These are phyloP conservation scores for Curvularia verruculosa DNA, from an alignment of 2,329 filamentous ascomycete species.

Conservation along the genomic window DNA sequence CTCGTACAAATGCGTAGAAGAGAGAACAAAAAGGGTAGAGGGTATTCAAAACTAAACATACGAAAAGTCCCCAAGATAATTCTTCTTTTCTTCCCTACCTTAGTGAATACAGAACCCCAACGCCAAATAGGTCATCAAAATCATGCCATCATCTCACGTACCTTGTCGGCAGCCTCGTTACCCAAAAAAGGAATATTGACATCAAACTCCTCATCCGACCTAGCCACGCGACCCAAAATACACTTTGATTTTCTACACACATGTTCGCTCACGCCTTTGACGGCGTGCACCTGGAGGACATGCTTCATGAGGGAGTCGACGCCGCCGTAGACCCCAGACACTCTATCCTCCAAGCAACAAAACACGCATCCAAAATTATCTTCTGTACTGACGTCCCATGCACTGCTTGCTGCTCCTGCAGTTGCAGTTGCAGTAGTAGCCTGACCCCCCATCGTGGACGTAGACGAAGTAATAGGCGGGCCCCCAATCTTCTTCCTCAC, in stretches of 20 bases:
- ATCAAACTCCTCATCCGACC: conserved; percentile 45
- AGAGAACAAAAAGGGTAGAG: too few species aligned
- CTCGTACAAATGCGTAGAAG: too few species aligned
- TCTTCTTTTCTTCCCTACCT: too few species aligned
- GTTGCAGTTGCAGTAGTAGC: too few species aligned
- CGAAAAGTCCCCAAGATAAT: too few species aligned
- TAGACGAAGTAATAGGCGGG: too few species aligned
- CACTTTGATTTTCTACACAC: conserved; percentile 42
- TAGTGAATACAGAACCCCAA: neutral
- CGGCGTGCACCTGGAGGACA: conserved; percentile 45
- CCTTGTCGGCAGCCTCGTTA: too few species aligned
- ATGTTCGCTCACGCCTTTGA: conserved; percentile 31
- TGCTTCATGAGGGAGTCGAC: conserved; percentile 51
- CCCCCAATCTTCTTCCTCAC: conserved; percentile 20
- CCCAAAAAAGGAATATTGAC: conserved; percentile 38
- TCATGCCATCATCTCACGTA: too few species aligned
- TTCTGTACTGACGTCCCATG: conserved; percentile 4
- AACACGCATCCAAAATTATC: conserved; percentile 48
- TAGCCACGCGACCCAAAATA: conserved; percentile 45
- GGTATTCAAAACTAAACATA: too few species aligned
- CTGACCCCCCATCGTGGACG: too few species aligned
- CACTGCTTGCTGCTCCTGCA: too few species aligned
- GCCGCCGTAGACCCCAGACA: conserved; percentile 45
- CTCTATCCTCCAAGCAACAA: conserved; percentile 41
- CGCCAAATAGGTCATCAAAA: neutral